Percentiles rank a stretch among this genome's conserved stretches.
Conservation (phyloP, 202 grass and related monocot species). For the Panicum hallii region DNA sequence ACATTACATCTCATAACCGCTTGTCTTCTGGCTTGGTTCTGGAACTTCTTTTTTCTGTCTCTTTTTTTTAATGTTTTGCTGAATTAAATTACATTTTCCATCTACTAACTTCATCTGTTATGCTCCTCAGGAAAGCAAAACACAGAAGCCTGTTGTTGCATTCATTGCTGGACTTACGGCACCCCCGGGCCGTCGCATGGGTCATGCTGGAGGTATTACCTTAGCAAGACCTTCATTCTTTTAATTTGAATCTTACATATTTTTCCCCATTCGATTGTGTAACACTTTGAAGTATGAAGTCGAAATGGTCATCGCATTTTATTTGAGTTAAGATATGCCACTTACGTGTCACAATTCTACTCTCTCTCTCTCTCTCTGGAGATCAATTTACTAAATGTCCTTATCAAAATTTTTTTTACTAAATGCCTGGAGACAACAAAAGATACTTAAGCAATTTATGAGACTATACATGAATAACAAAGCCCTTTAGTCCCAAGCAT, state of each 20-base stretch:
- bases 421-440: background rate
- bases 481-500: background rate
- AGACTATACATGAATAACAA: background rate
- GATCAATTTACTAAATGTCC: slow-evolving; percentile 1
- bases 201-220: slow-evolving; percentile 93
- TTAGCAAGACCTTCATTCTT: slow-evolving; percentile 32
- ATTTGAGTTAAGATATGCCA: background rate
- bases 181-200: slow-evolving; percentile 96
- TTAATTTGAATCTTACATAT: slow-evolving; percentile 21
- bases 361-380: too few relatives aligned
- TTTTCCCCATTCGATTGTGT: background rate
- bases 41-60: background rate
- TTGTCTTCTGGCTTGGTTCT: slow-evolving; percentile 15
- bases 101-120: slow-evolving; percentile 28
- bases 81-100: slow-evolving; percentile 5
- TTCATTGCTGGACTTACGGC: slow-evolving; percentile 99
- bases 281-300: background rate
- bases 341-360: too few relatives aligned
- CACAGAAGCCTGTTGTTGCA: slow-evolving; percentile 93
- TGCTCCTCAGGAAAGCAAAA: slow-evolving; percentile 78
- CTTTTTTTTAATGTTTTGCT: slow-evolving; percentile 19
- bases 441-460: background rate
- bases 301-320: slow-evolving; percentile 13
- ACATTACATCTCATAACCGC: slow-evolving; percentile 23
- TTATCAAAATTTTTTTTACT: too few relatives aligned